phyloP scores from a whole-genome alignment of 1,139 yeast genomes.

The Scheffersomyces quercinus region DNA sequence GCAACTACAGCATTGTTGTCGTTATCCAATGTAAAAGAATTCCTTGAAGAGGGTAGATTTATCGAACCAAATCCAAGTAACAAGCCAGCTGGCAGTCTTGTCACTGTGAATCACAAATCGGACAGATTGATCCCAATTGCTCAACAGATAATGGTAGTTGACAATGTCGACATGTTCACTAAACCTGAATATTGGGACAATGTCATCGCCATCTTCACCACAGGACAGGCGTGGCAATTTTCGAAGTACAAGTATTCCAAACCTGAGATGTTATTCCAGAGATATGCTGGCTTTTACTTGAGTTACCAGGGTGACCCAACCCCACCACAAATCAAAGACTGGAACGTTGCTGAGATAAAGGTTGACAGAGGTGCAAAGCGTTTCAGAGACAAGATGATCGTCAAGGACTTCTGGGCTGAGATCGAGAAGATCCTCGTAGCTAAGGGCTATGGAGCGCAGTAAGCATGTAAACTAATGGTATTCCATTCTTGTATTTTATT shows the following conservation, averaged over 20 bases:
- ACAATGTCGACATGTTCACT: constrained; percentile 82
- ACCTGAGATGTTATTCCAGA: constrained; percentile 80
- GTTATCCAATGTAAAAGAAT: constrained; percentile 77
- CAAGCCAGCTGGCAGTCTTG: constrained; percentile 44
- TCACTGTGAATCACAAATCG: constrained; percentile 56
- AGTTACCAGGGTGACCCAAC: constrained; percentile 77
- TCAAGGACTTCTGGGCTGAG: constrained; percentile 80
- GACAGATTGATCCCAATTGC: constrained; percentile 56
- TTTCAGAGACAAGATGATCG: constrained; percentile 86
- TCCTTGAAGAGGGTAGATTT: constrained; percentile 76
- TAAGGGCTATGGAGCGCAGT: constrained; percentile 38
- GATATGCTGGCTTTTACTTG: constrained; percentile 79
- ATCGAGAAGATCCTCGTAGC: constrained; percentile 60
- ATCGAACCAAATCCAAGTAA: constrained; percentile 52
- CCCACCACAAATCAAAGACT: constrained; percentile 72
- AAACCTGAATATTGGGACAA: constrained; percentile 98
- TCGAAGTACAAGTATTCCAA: constrained; percentile 79
- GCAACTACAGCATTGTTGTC: constrained; percentile 89
- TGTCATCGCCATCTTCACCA: constrained; percentile 91
- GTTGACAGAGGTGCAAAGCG: constrained; percentile 78
- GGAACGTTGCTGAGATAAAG: constrained; percentile 83
- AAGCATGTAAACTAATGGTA: not conserved
- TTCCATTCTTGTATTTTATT: not conserved
- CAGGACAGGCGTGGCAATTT: constrained; percentile 98
- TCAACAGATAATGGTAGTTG: constrained; percentile 74